Evolutionary conservation across 257 asterid species (phyloP).

Genomic region (Thymus quinquecostatus): DNA sequence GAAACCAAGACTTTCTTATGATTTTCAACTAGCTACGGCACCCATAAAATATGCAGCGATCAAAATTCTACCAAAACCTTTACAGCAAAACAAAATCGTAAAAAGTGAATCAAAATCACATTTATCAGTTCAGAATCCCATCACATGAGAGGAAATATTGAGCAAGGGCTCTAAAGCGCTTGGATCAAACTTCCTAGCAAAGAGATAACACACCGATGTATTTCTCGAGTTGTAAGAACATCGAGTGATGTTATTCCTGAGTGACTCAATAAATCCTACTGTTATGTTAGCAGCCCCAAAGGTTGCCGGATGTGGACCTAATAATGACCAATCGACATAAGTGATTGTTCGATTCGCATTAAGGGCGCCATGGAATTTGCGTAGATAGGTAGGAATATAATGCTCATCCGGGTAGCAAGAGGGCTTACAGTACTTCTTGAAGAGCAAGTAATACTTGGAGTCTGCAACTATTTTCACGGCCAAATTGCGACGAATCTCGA

Average conservation of each 20-base stretch:
- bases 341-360: constrained; percentile 81
- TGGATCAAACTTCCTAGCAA: constrained; percentile 89
- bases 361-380: constrained; percentile 60
- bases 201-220: constrained; percentile 63
- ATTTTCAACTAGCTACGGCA: constrained; percentile 17
- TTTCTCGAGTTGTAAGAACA: constrained; percentile 62
- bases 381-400: constrained; percentile 74
- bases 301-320: constrained; percentile 83
- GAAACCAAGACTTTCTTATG: background rate
- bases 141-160: constrained; percentile 52
- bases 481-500: constrained; percentile 74
- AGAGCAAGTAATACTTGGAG: constrained; percentile 66
- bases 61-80: constrained; percentile 19
- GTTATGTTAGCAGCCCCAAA: constrained; percentile 61
- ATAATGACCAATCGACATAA: constrained; percentile 81
- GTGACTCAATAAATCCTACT: constrained; percentile 47
- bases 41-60: background rate
- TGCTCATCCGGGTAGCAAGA: constrained; percentile 98
- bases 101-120: background rate
- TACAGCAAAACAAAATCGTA: constrained; percentile 17
- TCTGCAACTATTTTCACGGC: constrained; percentile 74
- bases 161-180: constrained; percentile 72
- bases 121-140: constrained; percentile 64
- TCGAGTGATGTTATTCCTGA: constrained; percentile 58
- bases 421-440: constrained; percentile 73